Base-by-base conservation (phyloP, 306 rosid genomes). In the Geum urbanum region DNA sequence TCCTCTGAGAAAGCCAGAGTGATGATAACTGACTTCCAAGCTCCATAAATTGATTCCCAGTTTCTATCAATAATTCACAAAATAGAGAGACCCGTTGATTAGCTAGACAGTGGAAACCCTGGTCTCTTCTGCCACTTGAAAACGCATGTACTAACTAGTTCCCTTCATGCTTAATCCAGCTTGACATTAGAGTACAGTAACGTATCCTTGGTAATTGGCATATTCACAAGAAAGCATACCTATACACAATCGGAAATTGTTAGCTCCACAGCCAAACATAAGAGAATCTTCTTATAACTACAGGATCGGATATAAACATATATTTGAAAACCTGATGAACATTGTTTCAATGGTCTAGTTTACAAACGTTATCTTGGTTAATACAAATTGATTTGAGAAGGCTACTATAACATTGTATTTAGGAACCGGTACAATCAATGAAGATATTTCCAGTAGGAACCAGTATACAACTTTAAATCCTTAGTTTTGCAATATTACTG, bases 121-220 rank as follows among this genome's bases (percentile, higher is more conserved):
- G 74, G 70, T 48, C 71, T 67, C 62, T 79, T 76, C 85, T 18
- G 73, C 65, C 50, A 67, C 74, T 51, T 63, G 49, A 24, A 66
- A 55, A 72, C 22, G 3, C 48, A 64, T 76, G 78, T 19, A 44
- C 41, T 20, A 48, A 41, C 61, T 19, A 70, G 61, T 60, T 64
- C 58, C 43, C 51, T 54, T 58, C 72, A 69, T 32, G 84, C 79
- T 77, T 81, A 91, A 71, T 91, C 97, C 70, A 91, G 86, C 83
- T 92, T 92, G 80, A 92, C 95, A 44, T 86, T 92, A 44, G 98
- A 87, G 79, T 89, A 92, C 16, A 92, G 85, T 66, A 92, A 90
- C 2, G 98, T 92, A 86, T 92, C 98, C 84, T 79, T 89, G 35
- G 96, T 87, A 69, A 89, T 73, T 15, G 95, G 89, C 98, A 92